Base-by-base conservation (phyloP, 1,284 basidiomycete genomes). In the Heimioporus retisporus region DNA sequence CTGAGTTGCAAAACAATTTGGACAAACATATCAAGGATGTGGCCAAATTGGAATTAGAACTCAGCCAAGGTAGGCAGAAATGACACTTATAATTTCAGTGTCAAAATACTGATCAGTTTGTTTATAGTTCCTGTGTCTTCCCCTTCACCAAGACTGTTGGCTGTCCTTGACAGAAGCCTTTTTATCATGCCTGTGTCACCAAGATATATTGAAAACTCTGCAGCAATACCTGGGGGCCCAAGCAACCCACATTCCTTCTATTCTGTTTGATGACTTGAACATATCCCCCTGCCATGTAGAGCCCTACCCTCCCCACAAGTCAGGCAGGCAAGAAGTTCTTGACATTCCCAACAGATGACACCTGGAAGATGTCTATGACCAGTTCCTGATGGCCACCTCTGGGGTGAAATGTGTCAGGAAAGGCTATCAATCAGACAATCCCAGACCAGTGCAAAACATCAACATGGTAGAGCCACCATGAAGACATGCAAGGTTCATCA, bases 331-430 rank as follows among this genome's bases (percentile, higher is more conserved):
- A 46, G 72, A 79, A 21, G 67, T 81, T 15, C 81, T 86, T 4
- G 86, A 89, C 66, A 85, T 89, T 1, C 89, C 90, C 0, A 84
- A 83, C 61, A 85, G 82, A 65, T 86, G 84, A 44, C 85, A 84
- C 54, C 72, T 91, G 31, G 92, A 93, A 79, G 86, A 86, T 60
- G 89, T 91, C 16, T 93, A 93, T 69, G 92, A 94, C 70, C 86
- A 90, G 51, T 90, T 93, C 81, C 82, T 94, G 43, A 92, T 93
- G 90, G 89, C 91, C 13, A 91, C 91, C 1, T 87, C 89, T 7
- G 90, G 90, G 42, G 90, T 93, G 51, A 93, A 90, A 74, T 89
- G 92, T n/a, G 80, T 90, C 15, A 91, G 92, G 4, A 90, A 87
- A 71, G 92, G 92, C 16, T 93, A 93, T 71, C 90, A 93, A 76